Percentiles rank a stretch among this genome's conserved stretches.
Evolutionary conservation across 805 yeast species (phyloP).

Genomic region (Schizosaccharomyces lindneri): DNA sequence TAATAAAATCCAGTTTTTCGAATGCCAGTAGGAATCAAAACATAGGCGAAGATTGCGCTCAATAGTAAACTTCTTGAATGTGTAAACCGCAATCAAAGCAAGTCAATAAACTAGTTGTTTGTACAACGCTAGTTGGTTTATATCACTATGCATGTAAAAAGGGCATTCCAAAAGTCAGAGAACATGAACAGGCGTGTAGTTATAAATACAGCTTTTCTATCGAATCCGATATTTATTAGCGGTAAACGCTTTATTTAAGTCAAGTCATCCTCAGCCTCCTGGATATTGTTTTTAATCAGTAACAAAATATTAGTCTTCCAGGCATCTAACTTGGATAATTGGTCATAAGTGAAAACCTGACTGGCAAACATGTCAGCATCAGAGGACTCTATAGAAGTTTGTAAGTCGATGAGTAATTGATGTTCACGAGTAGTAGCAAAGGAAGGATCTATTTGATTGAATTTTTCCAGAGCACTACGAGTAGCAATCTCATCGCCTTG

Average conservation of each 20-base stretch:
- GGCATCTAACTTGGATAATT: constrained; percentile 65
- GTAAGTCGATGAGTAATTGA: constrained; percentile 36
- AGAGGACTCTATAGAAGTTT: constrained; percentile 54
- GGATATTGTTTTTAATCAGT: constrained; percentile 51
- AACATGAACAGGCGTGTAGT: no score
- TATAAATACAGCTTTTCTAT: no score
- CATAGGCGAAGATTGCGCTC: no score
- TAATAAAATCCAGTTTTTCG: no score
- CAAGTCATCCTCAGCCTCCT: constrained; percentile 48
- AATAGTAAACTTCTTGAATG: no score
- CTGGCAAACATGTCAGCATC: constrained; percentile 55
- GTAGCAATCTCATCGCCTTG: constrained; percentile 71
- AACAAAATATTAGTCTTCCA: constrained; percentile 70
- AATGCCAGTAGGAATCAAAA: no score
- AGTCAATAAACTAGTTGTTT: no score
- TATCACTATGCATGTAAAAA: no score
- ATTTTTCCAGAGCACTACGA: constrained; percentile 38
- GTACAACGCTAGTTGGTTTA: no score
- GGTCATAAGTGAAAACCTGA: constrained; percentile 61
- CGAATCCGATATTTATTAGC: no score
- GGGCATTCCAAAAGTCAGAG: no score
- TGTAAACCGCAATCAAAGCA: no score
- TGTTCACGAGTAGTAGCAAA: constrained; percentile 50
- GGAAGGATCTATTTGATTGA: constrained; percentile 44
- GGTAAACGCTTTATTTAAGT: background rate